Evolutionary conservation across 2,329 filamentous ascomycete species (phyloP), one percentile per base, ranked within the genome.

Genomic region (Fusarium liriodendri): DNA sequence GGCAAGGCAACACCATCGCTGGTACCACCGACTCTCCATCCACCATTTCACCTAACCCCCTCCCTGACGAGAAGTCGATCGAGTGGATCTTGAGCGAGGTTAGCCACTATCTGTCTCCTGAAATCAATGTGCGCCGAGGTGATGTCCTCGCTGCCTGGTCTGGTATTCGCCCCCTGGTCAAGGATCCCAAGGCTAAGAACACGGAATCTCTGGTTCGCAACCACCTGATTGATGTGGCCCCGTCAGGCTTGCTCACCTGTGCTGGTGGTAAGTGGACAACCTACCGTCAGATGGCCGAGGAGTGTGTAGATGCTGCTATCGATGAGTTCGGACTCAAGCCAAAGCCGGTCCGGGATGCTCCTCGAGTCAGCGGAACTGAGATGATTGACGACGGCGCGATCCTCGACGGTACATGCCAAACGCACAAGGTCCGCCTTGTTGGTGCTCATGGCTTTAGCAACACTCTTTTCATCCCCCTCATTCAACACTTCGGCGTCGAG

Each of bases 221-320:
- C 82, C 95, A 97, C 81, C 87, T 97, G 50, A 90, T 97, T 76
- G 92, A 94, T 69, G 88, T 94, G 59, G 96, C 94, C n/a, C 83
- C 89, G 2, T 94, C 93, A 8, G 95, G 95, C 13, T 88, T 97
- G 22, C 85, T 97, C 74, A 97, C 95, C 37, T 95, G 94, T 79
- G 94, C 94, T 32, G 95, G 95, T 76, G 95, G 95, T 57, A 97
- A 97, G 84, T 97, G 95, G 95, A 97, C 95, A 4, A 97, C 95
- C 2, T 97, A 97, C 84, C 92, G 95, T 66, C 94, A 97, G 83
- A 97, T 97, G 95, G 94, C 94, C 25, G 94, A 97, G 83, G 94
- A 97, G 81, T 93, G 93, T 52, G 94, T 97, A 50, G 94, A 97
- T 78, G 92, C 93, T 78, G 93, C 94, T 11, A 89, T 97, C 81